A percentile compares a stretch with the other conserved stretches of the same genome.
Evolutionary conservation across 352 stramenopile species (phyloP).

Genomic region (Pythium volutum): DNA sequence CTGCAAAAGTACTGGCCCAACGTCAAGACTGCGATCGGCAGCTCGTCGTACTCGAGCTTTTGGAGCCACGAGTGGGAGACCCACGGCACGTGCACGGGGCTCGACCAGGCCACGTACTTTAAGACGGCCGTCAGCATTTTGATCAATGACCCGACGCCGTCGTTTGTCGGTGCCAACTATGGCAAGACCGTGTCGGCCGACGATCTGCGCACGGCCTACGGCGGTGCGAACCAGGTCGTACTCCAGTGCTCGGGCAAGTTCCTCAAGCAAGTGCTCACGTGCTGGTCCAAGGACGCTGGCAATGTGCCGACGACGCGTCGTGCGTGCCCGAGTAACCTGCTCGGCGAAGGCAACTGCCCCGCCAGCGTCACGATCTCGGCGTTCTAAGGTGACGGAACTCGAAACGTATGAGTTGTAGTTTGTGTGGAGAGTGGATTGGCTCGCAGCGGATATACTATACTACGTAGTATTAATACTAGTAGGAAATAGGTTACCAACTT

Average conservation of each 20-base stretch:
- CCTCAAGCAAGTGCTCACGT: constrained; percentile 72
- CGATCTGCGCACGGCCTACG: constrained; percentile 38
- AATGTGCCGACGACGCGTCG: constrained; percentile 44
- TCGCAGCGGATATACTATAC: too few species aligned
- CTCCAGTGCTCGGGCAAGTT: constrained; percentile 34
- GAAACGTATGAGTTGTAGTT: too few species aligned
- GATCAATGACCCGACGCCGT: constrained; percentile 57
- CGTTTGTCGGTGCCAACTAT: constrained; percentile 56
- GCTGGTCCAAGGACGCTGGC: constrained; percentile 58
- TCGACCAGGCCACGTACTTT: constrained; percentile 86
- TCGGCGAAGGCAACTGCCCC: constrained; percentile 66
- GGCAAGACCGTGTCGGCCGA: constrained; percentile 41
- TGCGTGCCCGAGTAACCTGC: constrained; percentile 53
- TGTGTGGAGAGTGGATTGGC: too few species aligned
- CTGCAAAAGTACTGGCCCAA: constrained; percentile 84
- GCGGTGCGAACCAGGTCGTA: constrained; percentile 25
- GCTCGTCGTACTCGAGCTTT: constrained; percentile 75
- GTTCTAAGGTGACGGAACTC: constrained; percentile 1
- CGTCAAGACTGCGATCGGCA: constrained; percentile 57
- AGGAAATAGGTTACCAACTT: too few species aligned
- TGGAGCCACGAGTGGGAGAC: constrained; percentile 92
- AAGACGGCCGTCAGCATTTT: constrained; percentile 67
- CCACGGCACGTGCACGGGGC: constrained; percentile 89
- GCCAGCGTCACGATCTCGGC: constrained; percentile 28
- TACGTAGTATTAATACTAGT: too few species aligned